A percentile compares a stretch with the other conserved stretches of the same genome.
These are phyloP conservation scores for Flaveria ramosissima DNA, from an alignment of 129 eudicot species.

Conservation along the genomic window DNA sequence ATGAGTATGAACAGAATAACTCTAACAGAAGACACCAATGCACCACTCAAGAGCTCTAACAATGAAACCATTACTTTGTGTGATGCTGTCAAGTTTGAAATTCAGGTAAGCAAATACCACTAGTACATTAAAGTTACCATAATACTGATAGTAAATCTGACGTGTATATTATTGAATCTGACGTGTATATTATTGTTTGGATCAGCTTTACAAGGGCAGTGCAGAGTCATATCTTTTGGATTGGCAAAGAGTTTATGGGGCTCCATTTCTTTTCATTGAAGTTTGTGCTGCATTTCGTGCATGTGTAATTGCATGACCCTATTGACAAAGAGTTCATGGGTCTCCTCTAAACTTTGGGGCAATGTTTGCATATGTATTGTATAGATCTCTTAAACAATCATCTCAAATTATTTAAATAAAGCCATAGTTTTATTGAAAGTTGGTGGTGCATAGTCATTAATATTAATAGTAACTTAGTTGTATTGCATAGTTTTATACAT, in stretches of 20 bases:
- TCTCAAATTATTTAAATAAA: neutral
- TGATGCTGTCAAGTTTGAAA: constrained; percentile 59
- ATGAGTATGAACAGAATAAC: constrained; percentile 18
- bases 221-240: constrained; percentile 57
- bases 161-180: neutral
- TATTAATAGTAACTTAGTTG: neutral
- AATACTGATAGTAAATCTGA: neutral
- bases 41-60: constrained; percentile 22
- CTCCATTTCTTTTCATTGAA: constrained; percentile 70
- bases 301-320: constrained; percentile 30
- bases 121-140: neutral
- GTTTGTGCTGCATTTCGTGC: constrained; percentile 58
- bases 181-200: neutral
- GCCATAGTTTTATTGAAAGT: neutral
- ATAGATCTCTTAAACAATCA: neutral
- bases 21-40: constrained; percentile 32
- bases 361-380: neutral
- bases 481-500: neutral
- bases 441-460: neutral
- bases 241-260: constrained; percentile 54
- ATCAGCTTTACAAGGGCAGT: constrained; percentile 67
- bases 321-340: neutral
- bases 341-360: too few relatives aligned
- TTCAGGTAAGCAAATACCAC: constrained; percentile 46
- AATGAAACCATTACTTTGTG: constrained; percentile 18